Evolutionary conservation across 2,329 filamentous ascomycete species (phyloP).

Genomic region (Sordariomycetes sp.): DNA sequence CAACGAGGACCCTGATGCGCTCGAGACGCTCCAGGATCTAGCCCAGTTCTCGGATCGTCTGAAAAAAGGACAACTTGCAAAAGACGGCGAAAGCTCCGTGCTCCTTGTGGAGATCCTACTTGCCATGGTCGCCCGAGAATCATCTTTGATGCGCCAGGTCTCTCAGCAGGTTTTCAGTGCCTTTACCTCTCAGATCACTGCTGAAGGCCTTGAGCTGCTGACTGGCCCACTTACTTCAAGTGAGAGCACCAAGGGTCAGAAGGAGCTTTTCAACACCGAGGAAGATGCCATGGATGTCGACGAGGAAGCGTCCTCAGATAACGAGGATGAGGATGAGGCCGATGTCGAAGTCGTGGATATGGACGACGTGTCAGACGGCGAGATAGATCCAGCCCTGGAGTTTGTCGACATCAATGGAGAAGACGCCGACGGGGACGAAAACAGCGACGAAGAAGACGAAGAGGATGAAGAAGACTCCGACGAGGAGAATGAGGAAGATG

Average conservation of each 20-base stretch:
- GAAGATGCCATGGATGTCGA: conserved; percentile 49
- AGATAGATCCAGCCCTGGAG: conserved; percentile 41
- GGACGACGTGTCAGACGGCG: conserved; percentile 32
- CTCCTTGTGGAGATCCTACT: conserved; percentile 80
- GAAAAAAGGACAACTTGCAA: conserved; percentile 32
- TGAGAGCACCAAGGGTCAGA: conserved; percentile 75
- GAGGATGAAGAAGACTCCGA: conserved; percentile 31
- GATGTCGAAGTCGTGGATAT: conserved; percentile 16
- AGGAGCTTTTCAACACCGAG: conserved; percentile 70
- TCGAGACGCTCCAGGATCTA: conserved; percentile 76
- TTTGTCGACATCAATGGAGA: conserved; percentile 32
- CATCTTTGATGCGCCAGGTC: conserved; percentile 74
- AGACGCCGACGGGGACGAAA: conserved; percentile 31
- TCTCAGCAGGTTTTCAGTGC: conserved; percentile 81
- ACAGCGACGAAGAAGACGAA: conserved; percentile 30
- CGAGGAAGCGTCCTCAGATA: conserved; percentile 32
- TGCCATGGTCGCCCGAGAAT: conserved; percentile 81
- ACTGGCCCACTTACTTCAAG: conserved; percentile 65
- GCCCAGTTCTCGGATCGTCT: conserved; percentile 63
- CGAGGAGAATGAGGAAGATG: conserved; percentile 32
- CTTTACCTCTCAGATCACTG: conserved; percentile 68
- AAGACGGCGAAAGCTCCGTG: conserved; percentile 48
- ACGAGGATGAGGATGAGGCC: conserved; percentile 17
- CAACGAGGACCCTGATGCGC: conserved; percentile 78
- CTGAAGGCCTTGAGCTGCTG: conserved; percentile 58